Evolutionary conservation across 305 asterid species (phyloP).

Genomic region (Stenogyne calaminthoides): DNA sequence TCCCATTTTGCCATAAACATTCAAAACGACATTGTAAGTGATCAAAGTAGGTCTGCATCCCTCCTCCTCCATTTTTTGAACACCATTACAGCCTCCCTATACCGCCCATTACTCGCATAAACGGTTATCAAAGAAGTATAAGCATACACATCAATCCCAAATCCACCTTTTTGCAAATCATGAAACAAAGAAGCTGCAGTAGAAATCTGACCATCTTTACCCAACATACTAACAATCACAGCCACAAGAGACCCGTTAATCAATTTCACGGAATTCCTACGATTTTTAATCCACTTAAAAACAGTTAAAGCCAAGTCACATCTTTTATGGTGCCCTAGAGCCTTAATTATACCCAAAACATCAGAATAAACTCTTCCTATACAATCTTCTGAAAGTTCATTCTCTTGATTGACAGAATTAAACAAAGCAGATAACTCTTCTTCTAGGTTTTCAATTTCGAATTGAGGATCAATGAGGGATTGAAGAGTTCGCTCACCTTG

Average conservation of each 20-base stretch:
- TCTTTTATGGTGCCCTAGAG: slow-evolving; percentile 60
- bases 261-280: slow-evolving; percentile 37
- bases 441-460: slow-evolving; percentile 44
- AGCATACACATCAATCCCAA: slow-evolving; percentile 72
- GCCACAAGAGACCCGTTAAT: slow-evolving; percentile 70
- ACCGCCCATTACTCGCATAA: slow-evolving; percentile 59
- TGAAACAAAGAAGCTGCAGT: slow-evolving; percentile 69
- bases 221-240: slow-evolving; percentile 73
- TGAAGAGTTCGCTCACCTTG: slow-evolving; percentile 67
- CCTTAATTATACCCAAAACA: slow-evolving; percentile 70
- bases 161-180: slow-evolving; percentile 63
- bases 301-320: slow-evolving; percentile 67
- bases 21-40: slow-evolving; percentile 84
- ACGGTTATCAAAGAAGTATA: slow-evolving; percentile 79
- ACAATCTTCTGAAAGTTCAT: slow-evolving; percentile 34
- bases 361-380: slow-evolving; percentile 42
- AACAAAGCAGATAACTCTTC: slow-evolving; percentile 42
- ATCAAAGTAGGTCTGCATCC: slow-evolving; percentile 80
- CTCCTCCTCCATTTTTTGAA: slow-evolving; percentile 92
- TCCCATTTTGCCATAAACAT: slow-evolving; percentile 94
- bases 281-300: slow-evolving; percentile 63
- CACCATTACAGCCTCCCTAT: slow-evolving; percentile 75
- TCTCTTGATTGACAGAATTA: slow-evolving; percentile 23
- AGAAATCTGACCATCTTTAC: slow-evolving; percentile 68
- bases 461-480: slow-evolving; percentile 54